Evolutionary conservation across 306 rosid species (phyloP).

Genomic region (Arachis hypogaea): DNA sequence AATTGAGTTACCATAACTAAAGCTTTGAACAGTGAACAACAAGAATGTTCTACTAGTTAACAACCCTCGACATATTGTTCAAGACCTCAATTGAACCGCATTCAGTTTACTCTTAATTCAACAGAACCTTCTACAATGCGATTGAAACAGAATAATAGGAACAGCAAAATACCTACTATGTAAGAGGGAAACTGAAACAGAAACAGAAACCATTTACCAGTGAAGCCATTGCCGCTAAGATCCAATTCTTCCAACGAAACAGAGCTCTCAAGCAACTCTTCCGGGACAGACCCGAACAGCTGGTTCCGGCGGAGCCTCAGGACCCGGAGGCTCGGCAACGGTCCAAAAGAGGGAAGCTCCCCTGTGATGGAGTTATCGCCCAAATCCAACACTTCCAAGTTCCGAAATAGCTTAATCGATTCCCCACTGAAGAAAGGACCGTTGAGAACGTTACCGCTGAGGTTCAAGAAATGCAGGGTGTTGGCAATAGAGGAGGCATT

Average conservation of each 20-base stretch:
- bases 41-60: slow-evolving; percentile 17
- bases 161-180: background rate
- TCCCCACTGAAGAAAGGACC: slow-evolving; percentile 65
- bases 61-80: slow-evolving; percentile 4
- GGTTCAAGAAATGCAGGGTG: slow-evolving; percentile 57
- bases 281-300: slow-evolving; percentile 67
- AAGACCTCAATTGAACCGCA: background rate
- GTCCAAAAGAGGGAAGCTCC: slow-evolving; percentile 72
- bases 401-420: slow-evolving; percentile 59
- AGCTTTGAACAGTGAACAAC: slow-evolving; percentile 1
- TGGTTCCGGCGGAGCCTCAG: slow-evolving; percentile 62
- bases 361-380: slow-evolving; percentile 66
- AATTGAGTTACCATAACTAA: slow-evolving; percentile 9
- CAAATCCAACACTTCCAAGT: slow-evolving; percentile 76
- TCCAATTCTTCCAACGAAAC: slow-evolving; percentile 70
- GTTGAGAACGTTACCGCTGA: slow-evolving; percentile 60
- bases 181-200: no score
- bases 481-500: slow-evolving; percentile 74
- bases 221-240: slow-evolving; percentile 84
- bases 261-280: slow-evolving; percentile 61
- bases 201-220: slow-evolving; percentile 54
- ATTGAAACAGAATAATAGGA: background rate
- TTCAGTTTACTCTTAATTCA: background rate
- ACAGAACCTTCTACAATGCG: background rate
- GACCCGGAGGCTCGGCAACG: slow-evolving; percentile 59